Evolutionary conservation across 306 rosid genomes (phyloP).

Genomic region (Begonia loranthoides): DNA sequence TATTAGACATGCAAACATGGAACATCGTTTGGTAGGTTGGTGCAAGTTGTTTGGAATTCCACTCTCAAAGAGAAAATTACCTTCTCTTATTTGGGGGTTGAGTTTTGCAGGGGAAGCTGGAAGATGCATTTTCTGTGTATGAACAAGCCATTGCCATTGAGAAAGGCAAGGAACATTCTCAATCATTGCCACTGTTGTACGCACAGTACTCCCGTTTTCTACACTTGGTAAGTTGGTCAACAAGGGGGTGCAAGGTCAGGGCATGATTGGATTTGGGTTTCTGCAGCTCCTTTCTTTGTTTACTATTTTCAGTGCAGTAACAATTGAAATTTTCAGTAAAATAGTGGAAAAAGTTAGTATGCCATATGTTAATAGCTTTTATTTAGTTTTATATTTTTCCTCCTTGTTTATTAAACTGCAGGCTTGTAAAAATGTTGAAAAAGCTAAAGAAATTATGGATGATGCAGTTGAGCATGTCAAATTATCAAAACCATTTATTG

Average conservation of each 20-base stretch:
- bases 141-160: conserved; percentile 96
- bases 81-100: conserved; percentile 9
- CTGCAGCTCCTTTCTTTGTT: not conserved
- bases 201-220: conserved; percentile 86
- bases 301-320: not conserved
- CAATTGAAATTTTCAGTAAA: too few relatives aligned
- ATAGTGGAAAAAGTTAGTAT: too few relatives aligned
- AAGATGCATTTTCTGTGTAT: conserved; percentile 64
- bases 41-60: conserved; percentile 7
- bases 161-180: conserved; percentile 93
- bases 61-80: conserved; percentile 7
- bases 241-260: not conserved
- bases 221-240: conserved; percentile 52
- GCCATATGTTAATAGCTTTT: too few relatives aligned
- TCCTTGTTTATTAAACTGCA: conserved; percentile 11
- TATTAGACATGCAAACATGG: conserved; percentile 88
- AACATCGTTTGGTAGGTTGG: conserved; percentile 68
- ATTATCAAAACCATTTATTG: conserved; percentile 62
- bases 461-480: conserved; percentile 71
- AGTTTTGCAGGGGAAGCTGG: conserved; percentile 62
- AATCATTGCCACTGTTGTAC: conserved; percentile 59
- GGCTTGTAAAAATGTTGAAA: conserved; percentile 74
- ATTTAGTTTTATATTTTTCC: too few relatives aligned
- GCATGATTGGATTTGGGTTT: not conserved
- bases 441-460: conserved; percentile 62